phyloP scores from a whole-genome alignment of 345 rosid genomes.

The Ceriops zippeliana region DNA sequence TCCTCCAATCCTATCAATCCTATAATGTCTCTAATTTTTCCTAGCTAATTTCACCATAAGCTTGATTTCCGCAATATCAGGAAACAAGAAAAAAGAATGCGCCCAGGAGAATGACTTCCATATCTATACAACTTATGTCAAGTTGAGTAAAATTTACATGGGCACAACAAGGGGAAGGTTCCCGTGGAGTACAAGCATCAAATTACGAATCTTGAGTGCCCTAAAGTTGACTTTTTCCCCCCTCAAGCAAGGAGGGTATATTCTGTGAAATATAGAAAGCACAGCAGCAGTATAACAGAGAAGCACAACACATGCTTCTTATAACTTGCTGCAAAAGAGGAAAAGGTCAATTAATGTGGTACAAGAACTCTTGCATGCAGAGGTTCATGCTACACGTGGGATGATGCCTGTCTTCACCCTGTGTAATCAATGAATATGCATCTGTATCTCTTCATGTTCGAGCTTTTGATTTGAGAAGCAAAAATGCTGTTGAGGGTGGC shows the following conservation, averaged over 20 bases:
- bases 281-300: background rate
- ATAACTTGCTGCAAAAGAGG: constrained; percentile 16
- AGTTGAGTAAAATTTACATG: background rate
- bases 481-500: constrained; percentile 71
- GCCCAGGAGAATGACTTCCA: constrained; percentile 6
- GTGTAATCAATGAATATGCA: constrained; percentile 15
- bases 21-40: background rate
- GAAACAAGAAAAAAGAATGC: constrained; percentile 14
- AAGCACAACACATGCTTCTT: background rate
- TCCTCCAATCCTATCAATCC: constrained; percentile 22
- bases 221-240: constrained; percentile 19
- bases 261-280: constrained; percentile 23
- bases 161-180: constrained; percentile 20
- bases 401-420: constrained; percentile 24
- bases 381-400: constrained; percentile 15
- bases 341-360: background rate
- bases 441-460: constrained; percentile 29
- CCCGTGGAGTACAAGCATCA: constrained; percentile 59
- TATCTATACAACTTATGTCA: no score
- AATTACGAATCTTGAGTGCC: constrained; percentile 23
- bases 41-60: background rate
- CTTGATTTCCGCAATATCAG: constrained; percentile 8
- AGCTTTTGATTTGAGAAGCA: constrained; percentile 38
- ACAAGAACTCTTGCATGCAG: background rate
- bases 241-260: constrained; percentile 32